A percentile compares a stretch with the other conserved stretches of the same genome.
Evolutionary conservation across 495 filamentous ascomycete species (phyloP).

Genomic region (Lophiostoma macrostomum): DNA sequence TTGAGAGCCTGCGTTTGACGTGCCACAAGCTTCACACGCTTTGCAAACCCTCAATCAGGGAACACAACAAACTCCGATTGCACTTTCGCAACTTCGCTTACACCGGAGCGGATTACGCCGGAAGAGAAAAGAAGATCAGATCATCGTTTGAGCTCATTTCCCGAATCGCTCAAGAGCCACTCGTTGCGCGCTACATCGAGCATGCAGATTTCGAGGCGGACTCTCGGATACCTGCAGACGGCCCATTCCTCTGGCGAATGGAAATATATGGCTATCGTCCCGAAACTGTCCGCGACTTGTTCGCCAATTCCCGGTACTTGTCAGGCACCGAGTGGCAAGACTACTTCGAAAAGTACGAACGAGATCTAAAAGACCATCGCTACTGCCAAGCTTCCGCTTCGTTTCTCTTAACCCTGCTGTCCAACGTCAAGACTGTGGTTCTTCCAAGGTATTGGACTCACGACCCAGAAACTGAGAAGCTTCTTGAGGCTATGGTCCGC

Average conservation of each 20-base stretch:
- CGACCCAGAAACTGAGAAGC: constrained; percentile 21
- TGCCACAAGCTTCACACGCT: constrained; percentile 19
- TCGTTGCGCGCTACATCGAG: constrained; percentile 18
- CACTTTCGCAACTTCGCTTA: constrained; percentile 20
- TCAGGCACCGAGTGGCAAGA: constrained; percentile 18
- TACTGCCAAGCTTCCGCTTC: constrained; percentile 18
- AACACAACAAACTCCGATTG: constrained; percentile 16
- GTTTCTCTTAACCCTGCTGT: constrained; percentile 23
- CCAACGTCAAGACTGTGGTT: constrained; percentile 20
- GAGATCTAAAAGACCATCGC: constrained; percentile 19
- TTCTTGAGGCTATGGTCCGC: constrained; percentile 18
- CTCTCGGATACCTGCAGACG: constrained; percentile 11
- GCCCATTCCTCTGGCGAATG: constrained; percentile 15
- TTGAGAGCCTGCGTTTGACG: constrained; percentile 16
- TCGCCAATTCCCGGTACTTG: constrained; percentile 22
- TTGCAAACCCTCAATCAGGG: constrained; percentile 19
- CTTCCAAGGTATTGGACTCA: constrained; percentile 15
- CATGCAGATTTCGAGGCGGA: constrained; percentile 21
- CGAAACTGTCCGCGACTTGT: constrained; percentile 20
- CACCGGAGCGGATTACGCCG: constrained; percentile 3
- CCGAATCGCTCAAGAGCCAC: constrained; percentile 19
- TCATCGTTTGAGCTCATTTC: constrained; percentile 21
- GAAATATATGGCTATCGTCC: constrained; percentile 19
- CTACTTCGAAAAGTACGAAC: constrained; percentile 17
- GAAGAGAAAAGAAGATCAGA: constrained; percentile 4